phyloP scores from a whole-genome alignment of 1,139 yeast species.

The Tardiomyces blankii region DNA sequence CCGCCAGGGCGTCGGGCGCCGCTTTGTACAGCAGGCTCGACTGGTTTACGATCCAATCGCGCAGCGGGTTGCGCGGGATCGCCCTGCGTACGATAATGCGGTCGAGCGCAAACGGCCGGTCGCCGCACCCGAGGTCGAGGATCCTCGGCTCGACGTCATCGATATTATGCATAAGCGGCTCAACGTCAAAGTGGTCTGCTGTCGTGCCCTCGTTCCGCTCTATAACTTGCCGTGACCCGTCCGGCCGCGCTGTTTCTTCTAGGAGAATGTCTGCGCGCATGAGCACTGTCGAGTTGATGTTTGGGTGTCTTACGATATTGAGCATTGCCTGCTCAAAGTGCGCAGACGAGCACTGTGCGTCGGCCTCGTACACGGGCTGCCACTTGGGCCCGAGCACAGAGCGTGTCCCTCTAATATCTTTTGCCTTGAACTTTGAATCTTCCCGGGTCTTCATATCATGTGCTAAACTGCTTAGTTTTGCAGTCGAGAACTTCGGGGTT shows the following conservation, averaged over 20 bases:
- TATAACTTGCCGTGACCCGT: conserved; percentile 1
- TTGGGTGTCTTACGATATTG: conserved; percentile 74
- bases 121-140: conserved; percentile 28
- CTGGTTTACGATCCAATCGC: conserved; percentile 75
- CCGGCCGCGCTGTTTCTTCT: conserved; percentile 26
- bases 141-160: conserved; percentile 44
- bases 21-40: conserved; percentile 51
- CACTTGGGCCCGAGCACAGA: conserved; percentile 56
- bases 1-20: conserved; percentile 30
- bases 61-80: conserved; percentile 80
- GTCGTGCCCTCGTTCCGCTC: conserved; percentile 17
- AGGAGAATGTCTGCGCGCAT: conserved; percentile 75
- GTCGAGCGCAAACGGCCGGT: conserved; percentile 27
- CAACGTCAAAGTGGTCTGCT: conserved; percentile 16
- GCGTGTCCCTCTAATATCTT: conserved; percentile 18
- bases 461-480: no score
- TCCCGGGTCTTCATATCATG: neutral
- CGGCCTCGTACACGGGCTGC: conserved; percentile 30
- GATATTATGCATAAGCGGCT: conserved; percentile 29
- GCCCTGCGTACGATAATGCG: conserved; percentile 62
- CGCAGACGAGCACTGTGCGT: conserved; percentile 26
- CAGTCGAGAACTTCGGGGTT: no score
- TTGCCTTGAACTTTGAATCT: conserved; percentile 5
- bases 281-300: conserved; percentile 84
- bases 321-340: conserved; percentile 69